These are phyloP conservation scores for Phaeotremella skinneri DNA, from an alignment of 768 basidiomycete genomes.

Conservation along the genomic window DNA sequence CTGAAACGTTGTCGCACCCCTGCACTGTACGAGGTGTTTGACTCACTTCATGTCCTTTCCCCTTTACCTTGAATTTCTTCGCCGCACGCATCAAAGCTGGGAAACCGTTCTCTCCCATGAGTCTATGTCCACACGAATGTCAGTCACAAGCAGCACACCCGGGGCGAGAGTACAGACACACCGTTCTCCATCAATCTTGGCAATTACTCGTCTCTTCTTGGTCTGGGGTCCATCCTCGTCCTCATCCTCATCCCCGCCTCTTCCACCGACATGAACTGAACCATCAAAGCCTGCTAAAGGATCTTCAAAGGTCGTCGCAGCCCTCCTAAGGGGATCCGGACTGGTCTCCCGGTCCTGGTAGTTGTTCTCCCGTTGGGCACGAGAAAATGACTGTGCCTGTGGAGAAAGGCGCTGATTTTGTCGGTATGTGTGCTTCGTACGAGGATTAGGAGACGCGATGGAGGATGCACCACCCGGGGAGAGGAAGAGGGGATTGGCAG, in stretches of 20 bases:
- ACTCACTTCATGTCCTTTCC: slow-evolving; percentile 86
- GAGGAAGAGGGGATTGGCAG: slow-evolving; percentile 17
- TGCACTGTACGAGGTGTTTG: slow-evolving; percentile 17
- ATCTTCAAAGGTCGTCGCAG: slow-evolving; percentile 7
- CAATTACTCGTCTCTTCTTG: slow-evolving; percentile 57
- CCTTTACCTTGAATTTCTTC: slow-evolving; percentile 74
- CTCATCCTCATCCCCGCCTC: slow-evolving; percentile 23
- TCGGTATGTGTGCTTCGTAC: background rate
- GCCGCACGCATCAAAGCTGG: slow-evolving; percentile 72
- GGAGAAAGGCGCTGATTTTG: background rate
- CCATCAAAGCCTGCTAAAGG: slow-evolving; percentile 9
- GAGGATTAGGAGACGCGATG: background rate
- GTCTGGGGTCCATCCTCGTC: slow-evolving; percentile 49
- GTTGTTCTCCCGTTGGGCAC: background rate
- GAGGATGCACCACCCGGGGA: slow-evolving; percentile 9
- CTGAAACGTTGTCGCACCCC: background rate
- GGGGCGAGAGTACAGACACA: slow-evolving; percentile 39
- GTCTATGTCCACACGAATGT: slow-evolving; percentile 45
- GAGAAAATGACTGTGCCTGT: background rate
- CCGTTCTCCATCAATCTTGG: slow-evolving; percentile 68
- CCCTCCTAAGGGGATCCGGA: background rate
- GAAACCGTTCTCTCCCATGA: slow-evolving; percentile 74
- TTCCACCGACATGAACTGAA: too few relatives aligned
- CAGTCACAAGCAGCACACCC: background rate
- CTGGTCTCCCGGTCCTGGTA: slow-evolving; percentile 9